Evolutionary conservation across 345 rosid species (phyloP).

Genomic region (Melastoma malabathricum): DNA sequence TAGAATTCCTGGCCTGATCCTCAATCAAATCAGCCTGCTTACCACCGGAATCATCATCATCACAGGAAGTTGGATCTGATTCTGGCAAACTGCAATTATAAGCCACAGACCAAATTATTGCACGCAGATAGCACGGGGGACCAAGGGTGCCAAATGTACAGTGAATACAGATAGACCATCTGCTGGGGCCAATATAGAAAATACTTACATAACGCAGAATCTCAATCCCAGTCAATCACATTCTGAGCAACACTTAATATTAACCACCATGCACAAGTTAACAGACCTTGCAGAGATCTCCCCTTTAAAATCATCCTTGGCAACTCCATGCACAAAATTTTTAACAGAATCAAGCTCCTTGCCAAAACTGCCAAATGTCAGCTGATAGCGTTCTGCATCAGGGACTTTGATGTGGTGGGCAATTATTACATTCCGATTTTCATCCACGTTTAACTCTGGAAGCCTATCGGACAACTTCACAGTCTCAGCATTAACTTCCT

Average conservation of each 20-base stretch:
- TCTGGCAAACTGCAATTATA: slow-evolving; percentile 32
- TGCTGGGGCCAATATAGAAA: too few relatives aligned
- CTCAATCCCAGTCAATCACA: not conserved
- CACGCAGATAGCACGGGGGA: not conserved
- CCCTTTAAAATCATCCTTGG: slow-evolving; percentile 30
- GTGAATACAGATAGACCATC: too few relatives aligned
- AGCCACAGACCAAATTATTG: slow-evolving; percentile 2
- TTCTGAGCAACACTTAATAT: not conserved
- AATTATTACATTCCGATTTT: slow-evolving; percentile 67
- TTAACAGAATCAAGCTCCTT: slow-evolving; percentile 36
- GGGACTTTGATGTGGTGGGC: slow-evolving; percentile 78
- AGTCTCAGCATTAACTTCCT: slow-evolving; percentile 32
- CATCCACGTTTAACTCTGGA: slow-evolving; percentile 25
- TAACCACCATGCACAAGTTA: slow-evolving; percentile 1
- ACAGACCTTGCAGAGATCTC: slow-evolving; percentile 49
- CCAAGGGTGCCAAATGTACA: too few relatives aligned
- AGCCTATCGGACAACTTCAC: slow-evolving; percentile 42
- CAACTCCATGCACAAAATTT: slow-evolving; percentile 25
- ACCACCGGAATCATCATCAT: slow-evolving; percentile 24
- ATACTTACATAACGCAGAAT: not conserved
- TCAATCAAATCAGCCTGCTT: slow-evolving; percentile 36
- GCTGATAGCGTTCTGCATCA: slow-evolving; percentile 56
- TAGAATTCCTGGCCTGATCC: slow-evolving; percentile 39
- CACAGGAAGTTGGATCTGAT: slow-evolving; percentile 28
- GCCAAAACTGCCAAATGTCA: slow-evolving; percentile 85